Evolutionary conservation across 305 asterid genomes (phyloP), one percentile per base, ranked within the genome.

Genomic region (Ajuga reptans): DNA sequence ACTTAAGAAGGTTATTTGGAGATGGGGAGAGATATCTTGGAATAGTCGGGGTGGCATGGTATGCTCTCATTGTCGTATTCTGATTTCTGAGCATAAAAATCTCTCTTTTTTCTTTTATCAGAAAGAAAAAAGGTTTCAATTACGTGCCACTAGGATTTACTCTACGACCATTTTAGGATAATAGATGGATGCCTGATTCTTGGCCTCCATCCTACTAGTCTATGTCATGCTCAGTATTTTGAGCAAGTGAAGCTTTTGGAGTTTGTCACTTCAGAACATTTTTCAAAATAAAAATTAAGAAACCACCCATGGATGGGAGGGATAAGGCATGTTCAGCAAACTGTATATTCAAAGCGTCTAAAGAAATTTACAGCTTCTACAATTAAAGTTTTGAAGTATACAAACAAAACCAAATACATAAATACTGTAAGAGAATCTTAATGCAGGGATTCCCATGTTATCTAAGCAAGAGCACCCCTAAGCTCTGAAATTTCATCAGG

Each of bases 21-120:
- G 83, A 80, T 84, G 93, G 93, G 83, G 76, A 73, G 65, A 80
- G 66, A 80, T 86, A 80, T 78, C 93, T 56, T 84, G 90, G 93
- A 76, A 70, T 68, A 84, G 84, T 84, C 85, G 93, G 73, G 89
- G 85, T 65, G 93, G 87, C 78, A 79, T 84, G 93, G 93, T 86
- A 79, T 41, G 74, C 66, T 66, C 63, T 63, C 27, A 64, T 71
- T 77, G 57, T 75, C 66, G 57, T 59, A 60, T 74, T 69, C 51
- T 46, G 36, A 42, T 66, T 45, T 59, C 36, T 57, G 51, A 27
- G 2, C 36, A 6, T 68, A 64, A 21, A 61, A 42, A 4, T 49
- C 36, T 37, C n/a, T 36, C 9, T 5, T 5, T 5, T 5, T 36
- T 36, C 1, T 5, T 36, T 36, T 6, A 36, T 36, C 6, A 36